A percentile compares a stretch with the other conserved stretches of the same genome.
Conservation (phyloP, 2,329 filamentous ascomycete species). For the Cladobotryum protrusum region DNA sequence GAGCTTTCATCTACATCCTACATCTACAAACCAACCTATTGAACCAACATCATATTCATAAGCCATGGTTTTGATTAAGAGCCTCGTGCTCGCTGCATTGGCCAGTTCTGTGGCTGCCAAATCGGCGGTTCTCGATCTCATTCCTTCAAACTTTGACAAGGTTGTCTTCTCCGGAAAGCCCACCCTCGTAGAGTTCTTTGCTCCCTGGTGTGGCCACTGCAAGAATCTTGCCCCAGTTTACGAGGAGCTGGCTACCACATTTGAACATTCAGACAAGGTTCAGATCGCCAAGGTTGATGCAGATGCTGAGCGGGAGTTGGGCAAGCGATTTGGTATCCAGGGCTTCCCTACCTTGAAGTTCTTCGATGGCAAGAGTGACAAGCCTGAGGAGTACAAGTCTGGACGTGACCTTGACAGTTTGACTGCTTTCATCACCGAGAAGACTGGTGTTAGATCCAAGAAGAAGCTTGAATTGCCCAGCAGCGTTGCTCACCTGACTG, state of each 20-base stretch:
- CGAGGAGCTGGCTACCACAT: slow-evolving; percentile 76
- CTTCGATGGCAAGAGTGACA: slow-evolving; percentile 91
- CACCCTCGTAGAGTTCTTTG: slow-evolving; percentile 95
- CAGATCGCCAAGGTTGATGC: slow-evolving; percentile 95
- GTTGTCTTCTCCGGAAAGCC: slow-evolving; percentile 90
- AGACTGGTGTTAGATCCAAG: slow-evolving; percentile 79
- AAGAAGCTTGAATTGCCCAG: slow-evolving; percentile 67
- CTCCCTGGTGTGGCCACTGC: slow-evolving; percentile 98
- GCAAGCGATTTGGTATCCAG: slow-evolving; percentile 79
- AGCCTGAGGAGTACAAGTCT: slow-evolving; percentile 77
- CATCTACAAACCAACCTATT: neutral
- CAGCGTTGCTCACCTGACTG: slow-evolving; percentile 72
- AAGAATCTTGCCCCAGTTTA: slow-evolving; percentile 93
- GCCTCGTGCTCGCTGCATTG: slow-evolving; percentile 51
- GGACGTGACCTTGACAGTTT: slow-evolving; percentile 85
- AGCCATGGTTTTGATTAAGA: slow-evolving; percentile 55
- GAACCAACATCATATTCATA: slow-evolving; percentile 11
- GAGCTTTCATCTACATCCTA: slow-evolving; percentile 1
- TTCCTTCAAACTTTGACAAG: slow-evolving; percentile 84
- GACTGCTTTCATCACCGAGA: slow-evolving; percentile 72
- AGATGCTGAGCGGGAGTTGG: slow-evolving; percentile 77
- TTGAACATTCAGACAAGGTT: slow-evolving; percentile 53
- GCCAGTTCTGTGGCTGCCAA: slow-evolving; percentile 55
- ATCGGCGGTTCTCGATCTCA: slow-evolving; percentile 84
- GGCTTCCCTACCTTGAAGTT: slow-evolving; percentile 97